Base-by-base conservation (phyloP, 305 asterid species). In the Fraxinus greggii region DNA sequence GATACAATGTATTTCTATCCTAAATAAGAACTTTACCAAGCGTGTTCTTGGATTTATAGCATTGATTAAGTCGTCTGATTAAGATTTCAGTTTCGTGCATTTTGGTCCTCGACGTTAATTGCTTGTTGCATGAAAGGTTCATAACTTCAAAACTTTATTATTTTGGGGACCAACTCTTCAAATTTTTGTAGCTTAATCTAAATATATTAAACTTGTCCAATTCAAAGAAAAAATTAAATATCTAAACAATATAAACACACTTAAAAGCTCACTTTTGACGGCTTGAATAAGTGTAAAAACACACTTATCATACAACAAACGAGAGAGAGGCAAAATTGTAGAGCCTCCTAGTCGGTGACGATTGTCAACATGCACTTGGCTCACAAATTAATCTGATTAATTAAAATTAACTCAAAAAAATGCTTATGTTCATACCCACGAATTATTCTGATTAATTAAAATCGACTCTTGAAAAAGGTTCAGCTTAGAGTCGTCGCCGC, bases 401-500 rank as follows among this genome's bases (percentile, higher is more conserved):
- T 38, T 38, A 38, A 38, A 38, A 38, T 38, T 38, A 15, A 38
- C 48, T 38, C 15, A 2, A 8, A 38, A 38, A 38, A 38, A 8
- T 8, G 0, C 48, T 38, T 0, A 1, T 38, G 48, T 38, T 38
- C 48, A 38, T 3, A 80, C 13, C 9, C 38, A 48, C 78, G 29
- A 75, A 28, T 75, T n/a, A 38, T 72, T 38, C 69, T 4, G 21
- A 32, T 67, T 80, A 76, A 61, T 61, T 61, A 61, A 61, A 21
- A 21, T 84, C 80, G 84, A 84, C 82, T 33, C 84, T 80, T 29
- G 32, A 21, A 61, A 61, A 21, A 9, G 1, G 5, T 5, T 10
- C 59, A 48, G 51, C 54, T 51, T 40, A 51, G 79, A 79, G 86
- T 80, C 87, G 29, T 76, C 75, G 29, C 78, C 86, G 82, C 84